Evolutionary conservation across 495 filamentous ascomycete genomes (phyloP), one percentile per base, ranked within the genome.

Genomic region (Parathielavia appendiculata): DNA sequence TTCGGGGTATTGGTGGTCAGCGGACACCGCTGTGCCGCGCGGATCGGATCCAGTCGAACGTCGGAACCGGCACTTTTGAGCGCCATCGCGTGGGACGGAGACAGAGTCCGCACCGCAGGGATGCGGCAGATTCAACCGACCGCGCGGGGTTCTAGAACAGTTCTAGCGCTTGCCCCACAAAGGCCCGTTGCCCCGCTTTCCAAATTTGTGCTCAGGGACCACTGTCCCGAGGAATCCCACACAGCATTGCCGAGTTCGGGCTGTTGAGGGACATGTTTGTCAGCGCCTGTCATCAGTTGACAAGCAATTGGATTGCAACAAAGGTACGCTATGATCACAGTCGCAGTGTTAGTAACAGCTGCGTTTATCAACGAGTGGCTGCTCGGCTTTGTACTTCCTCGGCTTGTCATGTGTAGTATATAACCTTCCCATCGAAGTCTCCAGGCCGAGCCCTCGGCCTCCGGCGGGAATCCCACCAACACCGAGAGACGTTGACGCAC

Each of bases 81-180:
- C 39, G 39, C 17, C 35, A 38, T 12, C 5, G 13, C 10, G 5
- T 32, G 26, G 12, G 40, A 12, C n/a, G 40, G 13, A 16, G 16
- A 23, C 30, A 13, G 26, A 30, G 19, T 30, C 17, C 44, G 13
- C 32, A 19, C 51, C 47, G 40, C 48, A 52, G 35, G 39, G 48
- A 9, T 46, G 32, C 39, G 32, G 54, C 54, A 46, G 50, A 39
- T n/a, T 53, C 49, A 44, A 20, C 10, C 19, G 8, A 19, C 41
- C 48, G 45, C 44, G 56, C 39, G 52, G 56, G 47, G 59, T 69
- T 69, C 66, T 57, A 63, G 64, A 66, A 69, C 45, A 47, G 51
- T 65, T 65, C 66, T 65, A 69, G 64, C 56, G 62, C n/a, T 32
- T 26, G 17, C 32, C 51, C 48, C 48, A 19, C 16, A 38, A 22